Evolutionary conservation across 1,284 basidiomycete genomes (phyloP).

Genomic region (Cryptococcus sp.): DNA sequence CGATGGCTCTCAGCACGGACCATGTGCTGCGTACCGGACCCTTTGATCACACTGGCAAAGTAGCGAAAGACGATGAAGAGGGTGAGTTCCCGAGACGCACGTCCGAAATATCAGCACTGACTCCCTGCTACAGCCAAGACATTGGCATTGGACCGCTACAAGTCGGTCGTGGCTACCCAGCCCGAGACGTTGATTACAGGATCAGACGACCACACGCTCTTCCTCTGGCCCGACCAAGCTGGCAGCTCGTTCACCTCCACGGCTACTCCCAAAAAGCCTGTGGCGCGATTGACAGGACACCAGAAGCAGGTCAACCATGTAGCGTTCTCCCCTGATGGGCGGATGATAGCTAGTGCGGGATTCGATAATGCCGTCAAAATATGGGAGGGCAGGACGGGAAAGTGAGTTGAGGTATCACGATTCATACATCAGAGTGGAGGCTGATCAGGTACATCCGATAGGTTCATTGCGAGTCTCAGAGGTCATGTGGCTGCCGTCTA

Average conservation of each 20-base stretch:
- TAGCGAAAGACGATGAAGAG: conserved; percentile 73
- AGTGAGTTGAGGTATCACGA: conserved; percentile 55
- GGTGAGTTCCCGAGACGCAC: conserved; percentile 57
- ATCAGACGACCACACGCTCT: conserved; percentile 92
- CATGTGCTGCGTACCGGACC: conserved; percentile 93
- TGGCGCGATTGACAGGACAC: conserved; percentile 88
- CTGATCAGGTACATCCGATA: conserved; percentile 15
- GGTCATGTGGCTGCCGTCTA: conserved; percentile 96
- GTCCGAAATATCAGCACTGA: conserved; percentile 15
- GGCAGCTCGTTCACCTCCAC: conserved; percentile 59
- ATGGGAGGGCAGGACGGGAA: conserved; percentile 92
- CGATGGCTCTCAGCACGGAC: conserved; percentile 91
- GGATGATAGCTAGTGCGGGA: conserved; percentile 85
- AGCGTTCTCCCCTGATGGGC: conserved; percentile 90
- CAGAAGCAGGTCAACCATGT: conserved; percentile 96
- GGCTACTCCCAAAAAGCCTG: conserved; percentile 68
- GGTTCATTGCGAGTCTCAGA: conserved; percentile 81
- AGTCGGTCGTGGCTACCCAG: conserved; percentile 64
- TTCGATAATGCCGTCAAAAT: conserved; percentile 91
- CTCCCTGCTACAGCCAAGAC: conserved; percentile 63
- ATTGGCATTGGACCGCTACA: conserved; percentile 73
- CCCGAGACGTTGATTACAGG: conserved; percentile 89
- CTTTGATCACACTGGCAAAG: conserved; percentile 82
- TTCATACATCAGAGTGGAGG: too few species aligned
- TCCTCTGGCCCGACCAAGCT: conserved; percentile 72